A percentile compares a stretch with the other conserved stretches of the same genome.
Evolutionary conservation across 768 basidiomycete species (phyloP).

Genomic region (Suillus fuscotomentosus): DNA sequence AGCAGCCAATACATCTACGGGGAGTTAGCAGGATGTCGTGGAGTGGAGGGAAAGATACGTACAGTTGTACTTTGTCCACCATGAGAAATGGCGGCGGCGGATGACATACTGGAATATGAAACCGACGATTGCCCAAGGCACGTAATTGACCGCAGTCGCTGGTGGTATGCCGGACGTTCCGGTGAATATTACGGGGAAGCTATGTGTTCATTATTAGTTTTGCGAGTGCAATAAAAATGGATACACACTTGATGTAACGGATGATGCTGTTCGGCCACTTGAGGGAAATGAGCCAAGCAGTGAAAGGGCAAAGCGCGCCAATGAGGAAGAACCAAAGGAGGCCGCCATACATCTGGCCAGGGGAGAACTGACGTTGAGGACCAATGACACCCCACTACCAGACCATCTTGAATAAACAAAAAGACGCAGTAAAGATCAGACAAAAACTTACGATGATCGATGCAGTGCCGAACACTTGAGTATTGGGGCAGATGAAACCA

Average conservation of each 20-base stretch:
- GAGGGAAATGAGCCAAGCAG: constrained; percentile 48
- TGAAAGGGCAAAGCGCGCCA: constrained; percentile 57
- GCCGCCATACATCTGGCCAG: constrained; percentile 45
- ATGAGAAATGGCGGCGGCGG: constrained; percentile 28
- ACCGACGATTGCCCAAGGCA: constrained; percentile 42
- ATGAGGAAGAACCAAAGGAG: constrained; percentile 73
- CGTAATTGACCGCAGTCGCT: constrained; percentile 46
- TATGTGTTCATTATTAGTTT: constrained; percentile 8
- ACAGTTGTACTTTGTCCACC: constrained; percentile 38
- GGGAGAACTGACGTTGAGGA: constrained; percentile 62
- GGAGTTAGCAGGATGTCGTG: not conserved
- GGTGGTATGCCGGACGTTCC: constrained; percentile 41
- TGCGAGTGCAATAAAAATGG: not conserved
- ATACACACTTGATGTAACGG: constrained; percentile 54
- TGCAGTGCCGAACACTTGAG: constrained; percentile 51
- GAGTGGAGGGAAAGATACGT: not conserved
- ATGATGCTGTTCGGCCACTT: constrained; percentile 60
- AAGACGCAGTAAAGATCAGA: not conserved
- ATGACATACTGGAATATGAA: constrained; percentile 43
- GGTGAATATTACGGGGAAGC: constrained; percentile 38
- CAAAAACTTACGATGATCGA: constrained; percentile 45
- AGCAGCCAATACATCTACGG: constrained; percentile 27
- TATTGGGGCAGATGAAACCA: constrained; percentile 30
- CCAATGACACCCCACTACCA: constrained; percentile 59
- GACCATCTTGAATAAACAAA: constrained; percentile 5